Base-by-base conservation (phyloP, 2,329 filamentous ascomycete species). In the Colletotrichum tabaci region DNA sequence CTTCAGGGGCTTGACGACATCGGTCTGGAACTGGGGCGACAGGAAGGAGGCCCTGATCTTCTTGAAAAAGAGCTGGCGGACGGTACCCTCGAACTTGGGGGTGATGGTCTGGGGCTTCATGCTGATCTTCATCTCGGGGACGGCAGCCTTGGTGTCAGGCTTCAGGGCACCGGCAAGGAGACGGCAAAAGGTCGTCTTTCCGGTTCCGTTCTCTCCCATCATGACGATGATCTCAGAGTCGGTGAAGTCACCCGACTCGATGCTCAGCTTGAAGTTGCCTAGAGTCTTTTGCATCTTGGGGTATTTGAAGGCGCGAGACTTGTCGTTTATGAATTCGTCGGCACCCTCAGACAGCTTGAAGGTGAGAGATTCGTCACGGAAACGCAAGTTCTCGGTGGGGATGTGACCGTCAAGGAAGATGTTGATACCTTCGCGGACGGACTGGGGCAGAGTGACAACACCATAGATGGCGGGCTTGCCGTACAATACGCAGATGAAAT, bases 101-200 rank as follows among this genome's bases (percentile, higher is more conserved):
- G 95, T 99, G 79, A 99, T 99, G 79, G 97, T 99, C 87, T 99
- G 96, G 23, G 97, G 97, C 89, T 99, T 99, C 95, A 98, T 97
- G 87, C 92, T 95, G 82, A 99, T 98, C 86, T 93, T 95, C 95
- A 99, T 97, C 76, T 94, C 91, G 18, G 96, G 96, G 18, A 99
- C 89, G 78, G 90, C 90, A 77, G 90, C 87, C 75, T 87, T 91
- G 77, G 89, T 91, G 78, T 99, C 97, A 10, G 97, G 96, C 85
- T 98, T 96, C 77, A 97, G 89, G 49, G 93, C 94, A 80, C 97
- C 97, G 69, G 96, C 96, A 76, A 99, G 88, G 86, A 99, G 93
- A 81, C 93, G 94, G 88, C 96, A 98, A 89, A 99, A 99, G 6
- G 96, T 99, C 1, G 96, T 99, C 89, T 99, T 98, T 82, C 97